Evolutionary conservation across 2,329 filamentous ascomycete genomes (phyloP).

Genomic region (Aspergillus udagawae): DNA sequence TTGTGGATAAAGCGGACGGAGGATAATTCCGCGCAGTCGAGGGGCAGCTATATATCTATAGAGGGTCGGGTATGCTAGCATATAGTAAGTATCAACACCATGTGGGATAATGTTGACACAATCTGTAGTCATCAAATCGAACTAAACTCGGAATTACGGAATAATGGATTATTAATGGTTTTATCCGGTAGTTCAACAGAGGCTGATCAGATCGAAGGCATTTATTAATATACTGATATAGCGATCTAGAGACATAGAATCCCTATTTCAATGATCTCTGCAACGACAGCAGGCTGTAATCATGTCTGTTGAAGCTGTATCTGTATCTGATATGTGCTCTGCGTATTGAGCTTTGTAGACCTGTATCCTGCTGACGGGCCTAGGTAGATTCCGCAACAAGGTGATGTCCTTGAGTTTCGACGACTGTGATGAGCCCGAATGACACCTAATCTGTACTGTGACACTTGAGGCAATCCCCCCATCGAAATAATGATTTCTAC

Average conservation of each 20-base stretch:
- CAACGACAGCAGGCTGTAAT: too few species aligned
- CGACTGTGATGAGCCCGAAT: not conserved
- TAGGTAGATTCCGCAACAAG: not conserved
- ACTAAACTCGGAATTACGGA: not conserved
- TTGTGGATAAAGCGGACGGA: not conserved
- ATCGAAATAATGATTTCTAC: not conserved
- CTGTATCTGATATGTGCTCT: too few species aligned
- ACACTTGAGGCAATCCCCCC: not conserved
- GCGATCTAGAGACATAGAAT: not conserved
- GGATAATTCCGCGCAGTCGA: not conserved
- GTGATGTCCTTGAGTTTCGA: not conserved
- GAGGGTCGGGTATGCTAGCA: not conserved
- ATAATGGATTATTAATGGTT: not conserved
- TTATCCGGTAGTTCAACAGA: not conserved
- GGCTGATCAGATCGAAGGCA: not conserved
- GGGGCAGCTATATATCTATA: not conserved
- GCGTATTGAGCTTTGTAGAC: too few species aligned
- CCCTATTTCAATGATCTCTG: not conserved
- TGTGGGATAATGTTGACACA: not conserved
- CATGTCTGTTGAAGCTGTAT: too few species aligned
- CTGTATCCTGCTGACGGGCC: too few species aligned
- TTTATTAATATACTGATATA: not conserved
- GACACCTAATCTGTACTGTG: too few species aligned
- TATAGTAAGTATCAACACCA: not conserved
- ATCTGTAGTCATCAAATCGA: not conserved